Evolutionary conservation across 2,329 filamentous ascomycete species (phyloP).

Genomic region (Neurospora sp.): DNA sequence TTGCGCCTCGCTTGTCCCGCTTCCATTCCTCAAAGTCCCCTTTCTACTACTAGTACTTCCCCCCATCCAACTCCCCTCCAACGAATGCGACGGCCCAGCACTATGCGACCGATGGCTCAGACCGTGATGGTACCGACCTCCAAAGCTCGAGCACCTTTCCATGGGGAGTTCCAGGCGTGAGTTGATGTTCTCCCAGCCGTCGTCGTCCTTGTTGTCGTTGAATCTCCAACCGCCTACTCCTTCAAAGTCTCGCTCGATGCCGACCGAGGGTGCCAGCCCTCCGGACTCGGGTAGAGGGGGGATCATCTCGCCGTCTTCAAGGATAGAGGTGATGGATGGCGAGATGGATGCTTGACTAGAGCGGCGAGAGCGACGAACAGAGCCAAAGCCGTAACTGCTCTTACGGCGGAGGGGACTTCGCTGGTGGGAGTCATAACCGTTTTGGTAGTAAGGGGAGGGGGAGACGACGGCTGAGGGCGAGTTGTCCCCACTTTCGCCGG

Average conservation of each 20-base stretch:
- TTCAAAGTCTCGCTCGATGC: conserved; percentile 47
- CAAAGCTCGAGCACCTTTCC: conserved; percentile 25
- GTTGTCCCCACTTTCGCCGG: conserved; percentile 2
- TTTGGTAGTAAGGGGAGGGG: not conserved
- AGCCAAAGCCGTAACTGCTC: conserved; percentile 14
- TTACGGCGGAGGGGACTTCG: conserved; percentile 22
- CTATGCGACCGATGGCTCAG: conserved; percentile 29
- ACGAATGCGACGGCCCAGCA: conserved; percentile 21
- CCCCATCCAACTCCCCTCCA: not conserved
- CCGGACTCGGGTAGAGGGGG: conserved; percentile 8
- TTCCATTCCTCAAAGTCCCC: not conserved
- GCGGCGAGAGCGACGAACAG: conserved; percentile 23
- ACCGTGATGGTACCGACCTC: conserved; percentile 25
- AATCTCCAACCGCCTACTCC: conserved; percentile 50
- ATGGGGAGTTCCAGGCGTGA: conserved; percentile 39
- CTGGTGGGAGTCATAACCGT: conserved; percentile 1
- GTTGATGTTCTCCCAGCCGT: conserved; percentile 42
- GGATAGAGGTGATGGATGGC: conserved; percentile 20
- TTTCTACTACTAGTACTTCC: not conserved
- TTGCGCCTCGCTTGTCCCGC: not conserved
- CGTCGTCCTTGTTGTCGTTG: conserved; percentile 31
- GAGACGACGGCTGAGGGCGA: not conserved
- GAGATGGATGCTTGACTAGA: conserved; percentile 25
- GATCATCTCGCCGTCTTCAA: conserved; percentile 21
- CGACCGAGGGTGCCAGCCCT: conserved; percentile 24